Percentiles rank a stretch among this genome's conserved stretches.
phyloP scores from a whole-genome alignment of 306 rosid genomes.

The Canavalia gladiata region DNA sequence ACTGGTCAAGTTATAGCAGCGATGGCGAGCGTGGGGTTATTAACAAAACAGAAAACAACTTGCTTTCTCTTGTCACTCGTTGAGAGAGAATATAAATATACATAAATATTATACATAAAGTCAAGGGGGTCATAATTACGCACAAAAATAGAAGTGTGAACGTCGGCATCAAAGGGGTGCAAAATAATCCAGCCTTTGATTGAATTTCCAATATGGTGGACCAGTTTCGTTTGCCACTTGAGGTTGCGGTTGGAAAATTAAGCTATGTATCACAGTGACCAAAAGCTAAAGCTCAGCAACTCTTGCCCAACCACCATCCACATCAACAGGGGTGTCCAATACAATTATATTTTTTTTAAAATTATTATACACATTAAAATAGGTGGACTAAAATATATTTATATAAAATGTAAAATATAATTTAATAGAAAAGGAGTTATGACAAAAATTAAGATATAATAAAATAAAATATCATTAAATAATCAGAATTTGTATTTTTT shows the following conservation, averaged over 20 bases:
- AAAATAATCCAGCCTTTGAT: background rate
- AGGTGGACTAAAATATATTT: too few species aligned
- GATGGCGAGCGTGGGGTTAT: background rate
- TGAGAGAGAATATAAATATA: background rate
- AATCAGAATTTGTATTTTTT: too few species aligned
- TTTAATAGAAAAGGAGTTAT: too few species aligned
- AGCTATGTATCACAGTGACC: background rate
- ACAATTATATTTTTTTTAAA: background rate
- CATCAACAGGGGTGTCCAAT: background rate
- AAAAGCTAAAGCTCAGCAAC: slow-evolving; percentile 1
- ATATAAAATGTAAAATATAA: too few species aligned
- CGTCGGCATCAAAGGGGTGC: slow-evolving; percentile 24
- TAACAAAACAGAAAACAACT: slow-evolving; percentile 30
- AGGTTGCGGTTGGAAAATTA: slow-evolving; percentile 2
- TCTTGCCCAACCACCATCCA: background rate
- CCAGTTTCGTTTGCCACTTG: slow-evolving; percentile 19
- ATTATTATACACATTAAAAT: too few species aligned
- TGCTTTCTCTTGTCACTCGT: background rate
- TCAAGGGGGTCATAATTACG: background rate
- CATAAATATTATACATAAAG: background rate
- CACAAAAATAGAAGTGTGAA: background rate
- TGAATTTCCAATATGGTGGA: slow-evolving; percentile 26
- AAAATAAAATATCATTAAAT: too few species aligned
- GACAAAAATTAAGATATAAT: too few species aligned
- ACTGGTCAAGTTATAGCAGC: slow-evolving; percentile 5